Percentiles rank a stretch among this genome's conserved stretches.
Evolutionary conservation across 768 basidiomycete species (phyloP).

Genomic region (Naganishia randhawae): DNA sequence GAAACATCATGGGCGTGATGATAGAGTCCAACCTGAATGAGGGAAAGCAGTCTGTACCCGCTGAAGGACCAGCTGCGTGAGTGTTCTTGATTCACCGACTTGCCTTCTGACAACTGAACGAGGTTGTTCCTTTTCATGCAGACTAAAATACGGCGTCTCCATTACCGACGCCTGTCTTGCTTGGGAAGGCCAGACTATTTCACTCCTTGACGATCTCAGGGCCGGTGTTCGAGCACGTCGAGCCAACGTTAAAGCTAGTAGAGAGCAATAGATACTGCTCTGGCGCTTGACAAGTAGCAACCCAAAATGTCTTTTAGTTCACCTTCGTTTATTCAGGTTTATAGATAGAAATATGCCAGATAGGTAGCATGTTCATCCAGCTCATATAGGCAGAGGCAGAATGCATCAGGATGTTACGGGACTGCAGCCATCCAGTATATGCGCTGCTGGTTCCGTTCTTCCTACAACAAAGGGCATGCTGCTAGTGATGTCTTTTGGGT

Average conservation of each 20-base stretch:
- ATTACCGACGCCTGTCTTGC: conserved; percentile 66
- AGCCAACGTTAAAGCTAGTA: conserved; percentile 40
- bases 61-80: conserved; percentile 55
- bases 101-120: neutral
- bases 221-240: conserved; percentile 75
- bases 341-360: no score
- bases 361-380: no score
- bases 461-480: no score
- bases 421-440: no score
- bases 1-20: conserved; percentile 83
- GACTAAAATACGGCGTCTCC: conserved; percentile 70
- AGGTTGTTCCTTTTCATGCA: conserved; percentile 52
- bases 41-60: conserved; percentile 43
- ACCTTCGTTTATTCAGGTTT: no score
- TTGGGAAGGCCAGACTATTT: conserved; percentile 71
- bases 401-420: no score
- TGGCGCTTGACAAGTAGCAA: neutral
- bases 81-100: neutral
- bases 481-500: no score
- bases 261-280: conserved; percentile 11
- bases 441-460: no score
- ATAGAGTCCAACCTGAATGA: conserved; percentile 77
- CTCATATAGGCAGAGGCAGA: no score
- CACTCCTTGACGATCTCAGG: conserved; percentile 76
- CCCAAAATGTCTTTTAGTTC: no score